phyloP scores from a whole-genome alignment of 805 yeast genomes.

The Ogataea naganishii region DNA sequence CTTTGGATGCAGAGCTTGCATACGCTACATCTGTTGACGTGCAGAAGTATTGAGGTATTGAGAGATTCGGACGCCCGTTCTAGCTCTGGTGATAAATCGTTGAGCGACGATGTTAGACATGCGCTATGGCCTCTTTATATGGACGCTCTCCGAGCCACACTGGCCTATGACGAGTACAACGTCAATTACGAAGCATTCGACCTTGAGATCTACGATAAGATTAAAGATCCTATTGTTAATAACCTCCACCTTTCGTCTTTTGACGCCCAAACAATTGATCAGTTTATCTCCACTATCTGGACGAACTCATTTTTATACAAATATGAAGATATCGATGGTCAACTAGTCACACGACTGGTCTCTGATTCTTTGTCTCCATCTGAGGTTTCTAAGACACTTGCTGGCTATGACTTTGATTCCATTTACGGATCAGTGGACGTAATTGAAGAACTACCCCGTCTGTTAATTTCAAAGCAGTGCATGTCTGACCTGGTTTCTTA shows the following conservation, averaged over 20 bases:
- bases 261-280: slow-evolving; percentile 26
- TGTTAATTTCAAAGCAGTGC: slow-evolving; percentile 44
- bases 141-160: slow-evolving; percentile 30
- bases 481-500: slow-evolving; percentile 42
- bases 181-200: slow-evolving; percentile 34
- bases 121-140: slow-evolving; percentile 34
- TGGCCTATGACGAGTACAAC: slow-evolving; percentile 24
- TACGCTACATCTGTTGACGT: slow-evolving; percentile 28
- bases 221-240: slow-evolving; percentile 35
- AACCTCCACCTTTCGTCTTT: slow-evolving; percentile 23
- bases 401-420: slow-evolving; percentile 34
- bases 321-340: slow-evolving; percentile 43
- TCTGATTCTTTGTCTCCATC: slow-evolving; percentile 15
- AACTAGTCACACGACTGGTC: slow-evolving; percentile 10
- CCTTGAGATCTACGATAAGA: slow-evolving; percentile 30
- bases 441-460: slow-evolving; percentile 33
- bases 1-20: slow-evolving; percentile 48
- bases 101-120: slow-evolving; percentile 10
- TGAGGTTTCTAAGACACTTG: slow-evolving; percentile 29
- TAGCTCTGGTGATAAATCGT: background rate
- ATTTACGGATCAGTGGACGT: slow-evolving; percentile 60
- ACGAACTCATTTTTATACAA: slow-evolving; percentile 50
- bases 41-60: slow-evolving; percentile 20
- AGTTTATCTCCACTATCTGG: slow-evolving; percentile 44
- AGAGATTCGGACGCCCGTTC: slow-evolving; percentile 3